Percentiles rank a stretch among this genome's conserved stretches.
Conservation (phyloP, 2,329 filamentous ascomycete species). For the Monosporascus sp. region DNA sequence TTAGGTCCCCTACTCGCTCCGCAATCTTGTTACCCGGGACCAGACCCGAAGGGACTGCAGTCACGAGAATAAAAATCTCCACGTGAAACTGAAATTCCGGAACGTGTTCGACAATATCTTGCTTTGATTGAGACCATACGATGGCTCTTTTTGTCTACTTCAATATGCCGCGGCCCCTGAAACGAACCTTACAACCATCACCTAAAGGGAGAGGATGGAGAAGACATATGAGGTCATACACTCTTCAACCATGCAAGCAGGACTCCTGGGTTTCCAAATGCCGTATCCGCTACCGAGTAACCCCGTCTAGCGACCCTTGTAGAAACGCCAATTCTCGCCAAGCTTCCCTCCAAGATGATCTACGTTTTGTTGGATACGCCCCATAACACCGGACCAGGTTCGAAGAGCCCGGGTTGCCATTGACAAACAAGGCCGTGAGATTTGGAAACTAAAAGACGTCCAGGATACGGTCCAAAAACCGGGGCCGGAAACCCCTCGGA, state of each 20-base stretch:
- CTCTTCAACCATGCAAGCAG: neutral
- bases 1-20: no score
- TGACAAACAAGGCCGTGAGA: neutral
- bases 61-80: neutral
- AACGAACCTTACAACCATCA: neutral
- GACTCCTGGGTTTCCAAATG: neutral
- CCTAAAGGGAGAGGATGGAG: neutral
- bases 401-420: neutral
- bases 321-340: neutral
- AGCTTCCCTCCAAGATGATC: neutral
- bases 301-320: neutral
- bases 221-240: neutral
- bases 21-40: no score
- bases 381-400: neutral
- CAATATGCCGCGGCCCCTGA: neutral
- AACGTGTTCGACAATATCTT: neutral
- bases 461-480: neutral
- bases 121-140: neutral
- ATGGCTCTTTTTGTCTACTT: neutral
- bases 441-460: neutral
- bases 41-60: no score
- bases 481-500: neutral
- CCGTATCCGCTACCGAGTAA: neutral
- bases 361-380: neutral
- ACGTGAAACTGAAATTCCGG: neutral